Percentiles rank a stretch among this genome's conserved stretches.
Conservation (phyloP, 352 stramenopile genomes). For the Phytophthora melonis region DNA sequence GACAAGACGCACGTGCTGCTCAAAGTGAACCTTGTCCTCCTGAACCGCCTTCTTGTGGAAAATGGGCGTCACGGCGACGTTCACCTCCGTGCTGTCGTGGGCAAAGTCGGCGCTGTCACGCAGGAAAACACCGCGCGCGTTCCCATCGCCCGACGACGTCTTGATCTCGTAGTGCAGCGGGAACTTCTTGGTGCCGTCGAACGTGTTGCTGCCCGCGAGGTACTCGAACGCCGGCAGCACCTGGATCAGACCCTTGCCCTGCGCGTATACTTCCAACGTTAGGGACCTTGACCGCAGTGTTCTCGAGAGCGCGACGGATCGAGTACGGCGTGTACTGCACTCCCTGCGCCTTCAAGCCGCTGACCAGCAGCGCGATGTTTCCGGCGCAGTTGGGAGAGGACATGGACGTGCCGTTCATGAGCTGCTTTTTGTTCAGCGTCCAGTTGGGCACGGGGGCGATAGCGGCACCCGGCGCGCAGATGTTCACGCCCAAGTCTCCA, state of each 20-base stretch:
- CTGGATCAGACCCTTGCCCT: slow-evolving; percentile 87
- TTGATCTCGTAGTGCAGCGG: slow-evolving; percentile 65
- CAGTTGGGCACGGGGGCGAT: slow-evolving; percentile 96
- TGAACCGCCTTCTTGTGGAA: slow-evolving; percentile 90
- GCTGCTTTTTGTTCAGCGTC: slow-evolving; percentile 95
- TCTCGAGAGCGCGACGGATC: slow-evolving; percentile 90
- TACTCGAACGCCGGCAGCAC: slow-evolving; percentile 83
- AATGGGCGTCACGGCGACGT: slow-evolving; percentile 86
- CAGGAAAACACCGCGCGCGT: slow-evolving; percentile 85
- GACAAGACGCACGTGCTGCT: slow-evolving; percentile 87
- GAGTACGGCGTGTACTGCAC: slow-evolving; percentile 90
- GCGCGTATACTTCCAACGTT: slow-evolving; percentile 78
- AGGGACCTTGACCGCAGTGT: slow-evolving; percentile 74
- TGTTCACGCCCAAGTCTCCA: slow-evolving; percentile 91
- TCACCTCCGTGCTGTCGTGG: slow-evolving; percentile 80
- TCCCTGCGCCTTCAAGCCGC: slow-evolving; percentile 82
- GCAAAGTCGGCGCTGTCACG: slow-evolving; percentile 81
- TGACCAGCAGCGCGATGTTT: slow-evolving; percentile 94
- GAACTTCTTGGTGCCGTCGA: slow-evolving; percentile 74
- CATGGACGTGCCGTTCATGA: slow-evolving; percentile 99
- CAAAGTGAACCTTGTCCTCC: slow-evolving; percentile 88
- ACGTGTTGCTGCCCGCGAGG: slow-evolving; percentile 51
- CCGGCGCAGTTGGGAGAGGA: slow-evolving; percentile 94
- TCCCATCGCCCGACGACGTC: slow-evolving; percentile 51
- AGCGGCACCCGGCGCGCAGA: slow-evolving; percentile 95